These are phyloP conservation scores for Fusarium hainanense DNA, from an alignment of 2,329 filamentous ascomycete species.

Conservation along the genomic window DNA sequence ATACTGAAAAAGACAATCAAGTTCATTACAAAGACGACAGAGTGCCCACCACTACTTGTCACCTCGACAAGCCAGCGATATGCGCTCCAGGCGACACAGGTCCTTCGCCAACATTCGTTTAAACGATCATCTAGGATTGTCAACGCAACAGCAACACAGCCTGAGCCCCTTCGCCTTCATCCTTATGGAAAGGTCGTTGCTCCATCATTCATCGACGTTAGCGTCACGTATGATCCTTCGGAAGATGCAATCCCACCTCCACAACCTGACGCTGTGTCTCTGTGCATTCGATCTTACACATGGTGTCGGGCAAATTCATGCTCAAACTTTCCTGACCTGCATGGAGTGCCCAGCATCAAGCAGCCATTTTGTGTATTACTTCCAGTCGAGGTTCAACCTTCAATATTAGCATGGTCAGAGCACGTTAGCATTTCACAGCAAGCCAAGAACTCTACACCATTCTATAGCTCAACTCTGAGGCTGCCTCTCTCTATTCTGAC, in stretches of 20 bases:
- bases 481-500: neutral
- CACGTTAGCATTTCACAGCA: neutral
- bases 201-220: neutral
- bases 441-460: neutral
- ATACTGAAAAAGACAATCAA: neutral
- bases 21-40: neutral
- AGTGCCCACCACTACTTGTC: neutral
- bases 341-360: neutral
- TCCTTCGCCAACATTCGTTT: neutral
- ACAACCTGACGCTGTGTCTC: neutral
- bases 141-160: neutral
- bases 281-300: neutral
- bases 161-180: neutral
- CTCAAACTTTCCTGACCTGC: neutral
- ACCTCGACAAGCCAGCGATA: neutral
- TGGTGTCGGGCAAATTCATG: neutral
- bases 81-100: neutral
- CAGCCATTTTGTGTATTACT: neutral
- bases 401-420: neutral
- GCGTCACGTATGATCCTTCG: neutral
- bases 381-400: neutral
- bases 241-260: neutral
- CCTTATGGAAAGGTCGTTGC: neutral
- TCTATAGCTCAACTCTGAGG: neutral
- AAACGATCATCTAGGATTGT: neutral